These are phyloP conservation scores for Spergularia bocconei DNA, from an alignment of 148 eudicot species.

Conservation along the genomic window DNA sequence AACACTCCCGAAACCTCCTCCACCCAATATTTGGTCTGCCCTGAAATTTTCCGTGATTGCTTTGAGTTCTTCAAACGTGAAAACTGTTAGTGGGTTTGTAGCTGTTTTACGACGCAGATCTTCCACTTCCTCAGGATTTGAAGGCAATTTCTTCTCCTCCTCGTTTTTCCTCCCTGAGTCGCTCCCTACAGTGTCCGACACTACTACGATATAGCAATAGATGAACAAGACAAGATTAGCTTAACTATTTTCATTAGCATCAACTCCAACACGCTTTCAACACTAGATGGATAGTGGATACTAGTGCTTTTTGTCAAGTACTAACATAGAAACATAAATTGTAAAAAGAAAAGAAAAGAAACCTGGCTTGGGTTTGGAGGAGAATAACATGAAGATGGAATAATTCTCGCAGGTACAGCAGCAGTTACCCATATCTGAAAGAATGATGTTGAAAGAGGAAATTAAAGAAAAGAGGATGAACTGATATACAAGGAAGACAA, in stretches of 20 bases:
- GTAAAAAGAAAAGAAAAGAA: constrained; percentile 1
- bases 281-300: too few species aligned
- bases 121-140: constrained; percentile 90
- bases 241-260: too few species aligned
- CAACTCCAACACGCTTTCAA: too few species aligned
- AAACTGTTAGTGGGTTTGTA: constrained; percentile 56
- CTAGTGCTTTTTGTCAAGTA: too few species aligned
- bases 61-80: constrained; percentile 63
- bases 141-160: constrained; percentile 53
- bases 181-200: constrained; percentile 49
- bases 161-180: constrained; percentile 30
- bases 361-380: constrained; percentile 53
- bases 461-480: too few species aligned
- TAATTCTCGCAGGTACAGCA: constrained; percentile 37
- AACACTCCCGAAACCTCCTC: constrained; percentile 89
- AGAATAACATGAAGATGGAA: too few species aligned
- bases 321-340: too few species aligned
- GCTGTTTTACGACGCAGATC: constrained; percentile 61
- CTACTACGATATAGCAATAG: too few species aligned
- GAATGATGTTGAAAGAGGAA: too few species aligned
- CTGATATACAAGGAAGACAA: too few species aligned
- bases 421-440: constrained; percentile 61
- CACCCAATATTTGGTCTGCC: constrained; percentile 75
- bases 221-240: too few species aligned
- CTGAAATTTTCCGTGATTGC: constrained; percentile 65